Percentiles rank a stretch among this genome's conserved stretches.
Evolutionary conservation across 768 basidiomycete species (phyloP).

Genomic region (Naganishia onofrii): DNA sequence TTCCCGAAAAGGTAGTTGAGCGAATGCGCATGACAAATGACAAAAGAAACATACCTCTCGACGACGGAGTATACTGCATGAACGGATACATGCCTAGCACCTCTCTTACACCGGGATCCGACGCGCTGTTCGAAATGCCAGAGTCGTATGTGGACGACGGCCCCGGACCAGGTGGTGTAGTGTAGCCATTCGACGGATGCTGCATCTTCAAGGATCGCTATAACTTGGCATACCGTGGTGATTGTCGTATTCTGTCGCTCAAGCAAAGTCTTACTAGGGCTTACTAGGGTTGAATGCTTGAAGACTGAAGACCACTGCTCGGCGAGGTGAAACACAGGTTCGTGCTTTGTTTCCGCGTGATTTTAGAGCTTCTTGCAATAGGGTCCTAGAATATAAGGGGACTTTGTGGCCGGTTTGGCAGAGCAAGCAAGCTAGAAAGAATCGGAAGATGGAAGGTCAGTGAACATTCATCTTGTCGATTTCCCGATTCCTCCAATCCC

Average conservation of each 20-base stretch:
- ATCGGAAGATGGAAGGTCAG: conserved; percentile 1
- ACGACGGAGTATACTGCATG: conserved; percentile 43
- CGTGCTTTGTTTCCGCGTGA: not conserved
- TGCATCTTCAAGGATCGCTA: not conserved
- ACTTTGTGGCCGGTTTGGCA: not conserved
- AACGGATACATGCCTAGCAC: conserved; percentile 45
- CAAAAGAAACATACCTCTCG: conserved; percentile 40
- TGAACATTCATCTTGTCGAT: not conserved
- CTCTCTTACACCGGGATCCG: conserved; percentile 37
- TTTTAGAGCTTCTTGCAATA: too few relatives aligned
- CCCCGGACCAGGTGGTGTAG: not conserved
- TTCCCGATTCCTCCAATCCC: not conserved
- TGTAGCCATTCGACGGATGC: not conserved
- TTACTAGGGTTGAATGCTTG: not conserved
- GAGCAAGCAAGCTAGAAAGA: too few relatives aligned
- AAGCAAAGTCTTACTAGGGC: too few relatives aligned
- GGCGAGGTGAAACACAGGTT: not conserved
- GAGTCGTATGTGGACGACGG: not conserved
- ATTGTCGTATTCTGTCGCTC: not conserved
- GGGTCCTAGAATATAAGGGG: not conserved
- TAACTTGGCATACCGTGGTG: not conserved
- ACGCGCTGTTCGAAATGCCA: conserved; percentile 19
- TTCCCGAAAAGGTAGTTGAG: not conserved
- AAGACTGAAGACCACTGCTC: too few relatives aligned
- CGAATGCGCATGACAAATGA: not conserved